Percentiles rank a stretch among this genome's conserved stretches.
Evolutionary conservation across 2,329 filamentous ascomycete species (phyloP).

Genomic region (Ophiosphaerella narmari): DNA sequence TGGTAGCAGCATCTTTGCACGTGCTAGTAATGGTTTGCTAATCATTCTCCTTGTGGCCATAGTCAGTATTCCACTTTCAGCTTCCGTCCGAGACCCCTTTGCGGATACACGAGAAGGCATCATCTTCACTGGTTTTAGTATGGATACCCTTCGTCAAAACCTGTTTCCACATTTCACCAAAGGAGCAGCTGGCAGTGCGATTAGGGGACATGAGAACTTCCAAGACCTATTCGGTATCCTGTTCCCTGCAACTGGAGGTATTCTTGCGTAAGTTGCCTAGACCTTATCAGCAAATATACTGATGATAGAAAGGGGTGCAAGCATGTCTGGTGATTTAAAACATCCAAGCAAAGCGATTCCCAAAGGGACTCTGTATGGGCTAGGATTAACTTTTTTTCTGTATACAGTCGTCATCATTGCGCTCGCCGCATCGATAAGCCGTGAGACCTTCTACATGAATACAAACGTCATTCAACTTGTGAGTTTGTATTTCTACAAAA

Average conservation of each 20-base stretch:
- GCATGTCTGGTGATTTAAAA: constrained; percentile 85
- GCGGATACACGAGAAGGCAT: constrained; percentile 64
- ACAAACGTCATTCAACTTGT: constrained; percentile 78
- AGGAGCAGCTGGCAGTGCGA: constrained; percentile 65
- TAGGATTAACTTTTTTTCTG: constrained; percentile 73
- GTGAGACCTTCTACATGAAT: constrained; percentile 73
- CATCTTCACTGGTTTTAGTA: constrained; percentile 76
- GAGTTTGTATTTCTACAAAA: constrained; percentile 22
- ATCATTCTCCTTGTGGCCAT: constrained; percentile 73
- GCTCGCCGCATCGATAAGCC: constrained; percentile 76
- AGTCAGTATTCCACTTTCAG: constrained; percentile 81
- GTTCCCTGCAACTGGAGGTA: constrained; percentile 71
- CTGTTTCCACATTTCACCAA: constrained; percentile 69
- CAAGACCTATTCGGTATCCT: constrained; percentile 84
- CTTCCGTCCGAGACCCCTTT: constrained; percentile 71
- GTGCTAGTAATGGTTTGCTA: constrained; percentile 77
- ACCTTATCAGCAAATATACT: constrained; percentile 1
- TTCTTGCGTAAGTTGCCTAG: constrained; percentile 56
- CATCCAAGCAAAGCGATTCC: constrained; percentile 85
- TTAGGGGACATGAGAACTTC: constrained; percentile 70
- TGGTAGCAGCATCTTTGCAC: constrained; percentile 78
- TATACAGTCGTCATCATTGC: constrained; percentile 79
- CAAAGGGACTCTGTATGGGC: constrained; percentile 78
- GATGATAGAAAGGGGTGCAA: constrained; percentile 66
- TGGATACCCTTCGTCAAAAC: constrained; percentile 73